These are phyloP conservation scores for Puccinia triticina DNA, from an alignment of 1,284 basidiomycete species.

Conservation along the genomic window DNA sequence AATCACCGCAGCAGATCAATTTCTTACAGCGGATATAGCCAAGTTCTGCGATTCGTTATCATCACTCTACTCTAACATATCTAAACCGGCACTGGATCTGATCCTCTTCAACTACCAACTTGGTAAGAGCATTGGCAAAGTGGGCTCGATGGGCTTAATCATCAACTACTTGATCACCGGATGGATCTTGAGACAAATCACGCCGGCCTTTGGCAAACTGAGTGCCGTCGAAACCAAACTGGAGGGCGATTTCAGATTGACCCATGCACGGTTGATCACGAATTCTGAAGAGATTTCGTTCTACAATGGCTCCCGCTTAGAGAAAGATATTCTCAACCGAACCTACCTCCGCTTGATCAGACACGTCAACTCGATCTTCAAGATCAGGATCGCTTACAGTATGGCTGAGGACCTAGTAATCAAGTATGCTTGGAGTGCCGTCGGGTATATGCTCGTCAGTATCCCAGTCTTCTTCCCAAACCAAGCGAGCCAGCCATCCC, in stretches of 20 bases:
- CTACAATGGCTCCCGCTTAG: conserved; percentile 84
- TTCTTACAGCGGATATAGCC: conserved; percentile 85
- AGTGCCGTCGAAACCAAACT: conserved; percentile 82
- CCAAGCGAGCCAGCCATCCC: conserved; percentile 5
- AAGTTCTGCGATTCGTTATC: conserved; percentile 85
- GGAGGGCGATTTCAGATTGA: conserved; percentile 85
- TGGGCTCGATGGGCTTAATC: conserved; percentile 75
- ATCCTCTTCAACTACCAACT: conserved; percentile 92
- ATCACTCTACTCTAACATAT: conserved; percentile 75
- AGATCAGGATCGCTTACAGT: conserved; percentile 71
- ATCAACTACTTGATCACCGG: conserved; percentile 84
- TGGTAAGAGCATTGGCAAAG: conserved; percentile 76
- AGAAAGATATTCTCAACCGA: conserved; percentile 77
- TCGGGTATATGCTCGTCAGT: conserved; percentile 83
- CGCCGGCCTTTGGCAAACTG: conserved; percentile 89
- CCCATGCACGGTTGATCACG: conserved; percentile 81
- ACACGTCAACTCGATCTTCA: conserved; percentile 90
- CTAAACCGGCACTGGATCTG: conserved; percentile 88
- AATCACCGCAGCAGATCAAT: conserved; percentile 61
- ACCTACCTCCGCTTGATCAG: conserved; percentile 80
- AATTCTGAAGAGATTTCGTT: conserved; percentile 96
- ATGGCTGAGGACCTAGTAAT: conserved; percentile 90
- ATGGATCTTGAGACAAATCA: conserved; percentile 76
- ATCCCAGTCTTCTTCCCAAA: conserved; percentile 71
- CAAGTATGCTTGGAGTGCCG: conserved; percentile 90